phyloP scores from a whole-genome alignment of 768 basidiomycete species.

The Kwoniella bestiolae region DNA sequence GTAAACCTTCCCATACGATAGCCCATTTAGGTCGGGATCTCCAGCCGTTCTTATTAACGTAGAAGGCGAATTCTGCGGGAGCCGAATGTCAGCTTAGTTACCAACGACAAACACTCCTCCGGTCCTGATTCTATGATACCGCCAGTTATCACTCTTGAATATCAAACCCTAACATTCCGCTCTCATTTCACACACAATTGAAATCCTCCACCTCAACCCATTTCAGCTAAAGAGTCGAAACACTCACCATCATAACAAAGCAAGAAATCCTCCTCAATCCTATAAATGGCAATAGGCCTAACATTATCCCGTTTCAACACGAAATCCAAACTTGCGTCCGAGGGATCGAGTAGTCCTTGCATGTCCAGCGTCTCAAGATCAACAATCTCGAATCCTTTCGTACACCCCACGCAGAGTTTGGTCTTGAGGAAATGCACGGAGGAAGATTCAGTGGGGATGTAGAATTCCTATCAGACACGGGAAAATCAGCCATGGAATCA shows the following conservation, averaged over 20 bases:
- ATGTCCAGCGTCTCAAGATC: conserved; percentile 97
- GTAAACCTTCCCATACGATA: conserved; percentile 94
- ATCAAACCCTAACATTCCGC: no score
- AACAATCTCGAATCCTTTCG: conserved; percentile 97
- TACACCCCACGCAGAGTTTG: conserved; percentile 93
- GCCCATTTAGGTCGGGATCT: conserved; percentile 88
- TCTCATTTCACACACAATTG: no score
- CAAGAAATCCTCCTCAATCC: conserved; percentile 94
- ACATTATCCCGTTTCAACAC: conserved; percentile 86
- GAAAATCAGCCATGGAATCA: no score
- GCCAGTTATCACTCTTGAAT: no score
- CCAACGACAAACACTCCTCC: no score
- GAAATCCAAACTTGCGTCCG: conserved; percentile 88
- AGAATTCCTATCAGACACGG: conserved; percentile 86
- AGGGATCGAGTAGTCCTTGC: conserved; percentile 90
- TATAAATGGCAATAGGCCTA: conserved; percentile 92
- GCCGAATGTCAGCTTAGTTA: not conserved
- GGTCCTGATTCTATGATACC: no score
- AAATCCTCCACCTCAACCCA: no score
- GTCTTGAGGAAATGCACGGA: conserved; percentile 98
- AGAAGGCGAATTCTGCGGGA: conserved; percentile 89
- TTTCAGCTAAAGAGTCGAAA: no score
- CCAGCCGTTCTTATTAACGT: conserved; percentile 95
- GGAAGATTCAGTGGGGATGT: conserved; percentile 94
- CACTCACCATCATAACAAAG: conserved; percentile 92